Base-by-base conservation (phyloP, 805 yeast species). In the Metschnikowia henanensis region DNA sequence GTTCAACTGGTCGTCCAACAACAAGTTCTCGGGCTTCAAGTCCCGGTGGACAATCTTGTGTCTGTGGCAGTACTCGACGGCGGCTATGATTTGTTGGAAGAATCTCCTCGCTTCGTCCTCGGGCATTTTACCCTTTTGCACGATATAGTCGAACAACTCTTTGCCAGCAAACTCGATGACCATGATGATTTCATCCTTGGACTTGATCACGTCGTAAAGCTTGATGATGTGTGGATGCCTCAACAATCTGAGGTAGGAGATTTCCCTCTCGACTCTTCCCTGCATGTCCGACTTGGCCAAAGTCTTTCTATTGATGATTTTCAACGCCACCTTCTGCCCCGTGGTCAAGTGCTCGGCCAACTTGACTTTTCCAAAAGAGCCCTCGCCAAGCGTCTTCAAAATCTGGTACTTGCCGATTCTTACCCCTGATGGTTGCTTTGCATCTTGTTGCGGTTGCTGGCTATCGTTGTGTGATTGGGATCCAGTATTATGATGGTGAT, bases 121-220 rank as follows among this genome's bases (percentile, higher is more conserved):
- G 30, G 83, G 81, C 96, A 91, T 86, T 58, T 87, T 83, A 29
- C 96, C 97, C 59, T 89, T 79, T 61, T 91, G 97, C 13, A 91
- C 96, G 64, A 91, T 92, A 62, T 92, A 91, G 59, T 92, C 98
- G 59, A 92, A 92, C 57, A 92, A 76, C 67, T 91, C 98, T 55
- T 88, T 88, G n/a, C 96, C 96, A 1, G 97, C 98, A 61, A 79
- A 92, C 67, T 92, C 98, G 59, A 92, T 89, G 21, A 92, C 98
- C 97, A 92, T 92, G 57, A 92, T 87, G 55, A 92, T 92, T 60
- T 92, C 98, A 56, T 92, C 97, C 57, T 87, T 87, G 33, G 95
- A 86, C 65, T 91, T 91, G 62, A 92, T 91, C 34, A 92, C 98
- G 64, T 92, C 98, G 67, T 90, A 91, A 39, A 92, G 73, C 66